Conservation (phyloP, 257 asterid species). For the Striga asiatica region DNA sequence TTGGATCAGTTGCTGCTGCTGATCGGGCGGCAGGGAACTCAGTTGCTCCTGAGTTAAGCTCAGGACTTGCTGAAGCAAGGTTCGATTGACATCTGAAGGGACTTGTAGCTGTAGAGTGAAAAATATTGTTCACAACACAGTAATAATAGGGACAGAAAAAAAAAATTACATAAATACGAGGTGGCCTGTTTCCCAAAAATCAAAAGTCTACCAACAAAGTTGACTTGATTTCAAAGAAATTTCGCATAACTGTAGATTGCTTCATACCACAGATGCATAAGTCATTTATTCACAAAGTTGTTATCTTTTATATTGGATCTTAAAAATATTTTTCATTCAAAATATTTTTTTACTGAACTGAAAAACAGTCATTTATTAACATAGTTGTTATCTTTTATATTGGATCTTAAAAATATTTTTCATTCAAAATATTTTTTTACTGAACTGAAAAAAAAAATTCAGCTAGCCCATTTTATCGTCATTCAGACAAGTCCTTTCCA, state of each 20-base stretch:
- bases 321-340: too few relatives aligned
- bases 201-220: not conserved
- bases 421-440: too few relatives aligned
- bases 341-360: too few relatives aligned
- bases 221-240: not conserved
- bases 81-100: constrained; percentile 55
- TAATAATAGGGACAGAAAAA: not conserved
- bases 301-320: not conserved
- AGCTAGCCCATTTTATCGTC: too few relatives aligned
- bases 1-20: constrained; percentile 75
- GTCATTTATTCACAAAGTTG: not conserved
- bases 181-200: not conserved
- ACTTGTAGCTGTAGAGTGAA: constrained; percentile 35
- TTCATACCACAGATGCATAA: not conserved
- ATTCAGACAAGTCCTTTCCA: too few relatives aligned
- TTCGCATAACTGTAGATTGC: not conserved
- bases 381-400: too few relatives aligned
- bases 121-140: not conserved
- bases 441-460: too few relatives aligned
- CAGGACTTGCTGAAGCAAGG: constrained; percentile 69
- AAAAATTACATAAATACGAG: not conserved
- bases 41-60: constrained; percentile 71
- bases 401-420: too few relatives aligned
- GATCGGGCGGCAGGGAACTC: constrained; percentile 70
- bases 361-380: too few relatives aligned